These are phyloP conservation scores for Pseudogymnoascus sp. DNA, from an alignment of 2,329 filamentous ascomycete genomes.

Conservation along the genomic window DNA sequence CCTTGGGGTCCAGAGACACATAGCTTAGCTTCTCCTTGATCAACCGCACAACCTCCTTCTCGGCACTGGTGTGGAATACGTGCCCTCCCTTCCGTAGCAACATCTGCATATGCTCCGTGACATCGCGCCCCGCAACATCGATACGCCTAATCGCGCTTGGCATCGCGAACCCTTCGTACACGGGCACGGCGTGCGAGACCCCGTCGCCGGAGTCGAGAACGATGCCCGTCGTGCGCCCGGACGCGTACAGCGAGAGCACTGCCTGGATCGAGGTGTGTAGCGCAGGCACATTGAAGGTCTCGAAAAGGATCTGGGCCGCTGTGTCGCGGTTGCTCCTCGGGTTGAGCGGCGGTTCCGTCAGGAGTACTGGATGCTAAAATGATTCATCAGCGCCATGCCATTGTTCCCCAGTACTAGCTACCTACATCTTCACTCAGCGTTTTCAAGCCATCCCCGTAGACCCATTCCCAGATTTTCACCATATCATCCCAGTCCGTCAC, in stretches of 20 bases:
- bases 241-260: conserved; percentile 90
- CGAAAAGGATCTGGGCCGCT: conserved; percentile 94
- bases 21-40: conserved; percentile 96
- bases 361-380: conserved; percentile 78
- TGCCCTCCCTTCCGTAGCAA: conserved; percentile 86
- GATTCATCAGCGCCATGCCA: conserved; percentile 14
- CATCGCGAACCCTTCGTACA: conserved; percentile 97
- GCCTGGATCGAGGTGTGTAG: conserved; percentile 96
- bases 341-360: conserved; percentile 94
- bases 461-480: conserved; percentile 98
- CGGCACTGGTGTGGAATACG: conserved; percentile 93
- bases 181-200: conserved; percentile 92
- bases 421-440: conserved; percentile 90
- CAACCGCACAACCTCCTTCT: conserved; percentile 96
- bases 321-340: conserved; percentile 92
- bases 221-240: conserved; percentile 89
- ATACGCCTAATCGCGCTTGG: conserved; percentile 91
- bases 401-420: conserved; percentile 10
- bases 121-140: conserved; percentile 90
- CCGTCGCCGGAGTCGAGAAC: conserved; percentile 94
- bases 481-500: conserved; percentile 99
- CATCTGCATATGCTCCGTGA: conserved; percentile 90
- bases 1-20: conserved; percentile 80
- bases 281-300: conserved; percentile 96
- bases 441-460: conserved; percentile 93